Percentiles rank a stretch among this genome's conserved stretches.
Evolutionary conservation across 805 yeast species (phyloP).

Genomic region (Blastobotrys chiropterorum): DNA sequence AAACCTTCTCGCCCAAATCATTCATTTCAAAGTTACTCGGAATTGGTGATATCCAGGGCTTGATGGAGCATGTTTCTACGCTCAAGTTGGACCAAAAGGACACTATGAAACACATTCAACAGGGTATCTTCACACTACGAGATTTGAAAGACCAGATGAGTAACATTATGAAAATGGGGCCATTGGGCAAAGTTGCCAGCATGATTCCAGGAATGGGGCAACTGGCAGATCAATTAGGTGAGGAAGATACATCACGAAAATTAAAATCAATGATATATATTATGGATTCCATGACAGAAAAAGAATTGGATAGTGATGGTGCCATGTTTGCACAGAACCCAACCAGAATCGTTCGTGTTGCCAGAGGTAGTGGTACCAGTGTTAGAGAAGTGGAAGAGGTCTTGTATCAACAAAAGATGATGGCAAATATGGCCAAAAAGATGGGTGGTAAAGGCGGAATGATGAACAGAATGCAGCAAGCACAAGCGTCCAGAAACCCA

Average conservation of each 20-base stretch:
- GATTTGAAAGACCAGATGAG: conserved; percentile 94
- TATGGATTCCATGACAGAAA: conserved; percentile 92
- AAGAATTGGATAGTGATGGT: conserved; percentile 89
- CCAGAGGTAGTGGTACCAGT: conserved; percentile 89
- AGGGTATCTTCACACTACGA: conserved; percentile 86
- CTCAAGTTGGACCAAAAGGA: conserved; percentile 84
- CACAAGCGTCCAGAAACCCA: conserved; percentile 31
- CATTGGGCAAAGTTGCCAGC: conserved; percentile 83
- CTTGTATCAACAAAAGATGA: conserved; percentile 82
- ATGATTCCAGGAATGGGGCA: conserved; percentile 92
- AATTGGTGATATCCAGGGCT: conserved; percentile 89
- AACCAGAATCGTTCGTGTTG: conserved; percentile 79
- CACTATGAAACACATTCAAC: conserved; percentile 79
- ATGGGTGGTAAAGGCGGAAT: conserved; percentile 50
- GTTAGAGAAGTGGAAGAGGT: conserved; percentile 92
- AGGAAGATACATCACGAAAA: conserved; percentile 80
- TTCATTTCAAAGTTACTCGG: conserved; percentile 90
- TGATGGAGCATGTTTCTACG: conserved; percentile 89
- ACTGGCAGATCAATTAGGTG: conserved; percentile 81
- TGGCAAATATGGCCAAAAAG: conserved; percentile 86
- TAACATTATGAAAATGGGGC: conserved; percentile 95
- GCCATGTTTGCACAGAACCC: conserved; percentile 74
- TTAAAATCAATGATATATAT: conserved; percentile 85
- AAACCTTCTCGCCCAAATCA: conserved; percentile 81
- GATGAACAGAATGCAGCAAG: conserved; percentile 38